Evolutionary conservation across 176 grass and related monocot genomes (phyloP).

Genomic region (Lolium perenne): DNA sequence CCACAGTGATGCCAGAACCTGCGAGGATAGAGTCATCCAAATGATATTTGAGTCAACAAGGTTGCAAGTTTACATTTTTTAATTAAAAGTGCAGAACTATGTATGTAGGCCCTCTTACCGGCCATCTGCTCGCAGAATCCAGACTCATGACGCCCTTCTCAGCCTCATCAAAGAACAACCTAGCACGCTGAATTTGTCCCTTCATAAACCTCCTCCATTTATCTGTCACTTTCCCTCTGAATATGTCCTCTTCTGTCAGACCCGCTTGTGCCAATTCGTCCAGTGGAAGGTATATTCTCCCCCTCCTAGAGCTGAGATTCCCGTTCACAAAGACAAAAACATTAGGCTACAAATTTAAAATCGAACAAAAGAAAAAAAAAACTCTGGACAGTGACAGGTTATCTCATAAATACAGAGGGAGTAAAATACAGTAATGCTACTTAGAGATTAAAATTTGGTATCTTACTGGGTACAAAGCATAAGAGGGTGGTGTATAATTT

Average conservation of each 20-base stretch:
- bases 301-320: slow-evolving; percentile 80
- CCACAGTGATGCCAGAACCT: slow-evolving; percentile 84
- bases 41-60: too few relatives aligned
- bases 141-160: slow-evolving; percentile 81
- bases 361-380: neutral
- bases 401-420: neutral
- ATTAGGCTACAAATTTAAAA: slow-evolving; percentile 41
- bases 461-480: neutral
- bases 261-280: slow-evolving; percentile 78
- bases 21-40: neutral
- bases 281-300: slow-evolving; percentile 95
- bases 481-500: neutral
- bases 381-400: neutral
- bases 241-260: slow-evolving; percentile 84
- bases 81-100: too few relatives aligned
- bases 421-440: slow-evolving; percentile 4
- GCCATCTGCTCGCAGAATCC: slow-evolving; percentile 88
- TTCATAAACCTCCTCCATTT: slow-evolving; percentile 98
- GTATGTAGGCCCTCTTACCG: slow-evolving; percentile 50
- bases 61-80: too few relatives aligned
- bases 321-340: slow-evolving; percentile 46
- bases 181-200: slow-evolving; percentile 83
- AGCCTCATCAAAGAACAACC: slow-evolving; percentile 84
- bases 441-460: neutral
- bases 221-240: slow-evolving; percentile 84